Base-by-base conservation (phyloP, 1,139 yeast species). In the Saccharomyces hybrid region DNA sequence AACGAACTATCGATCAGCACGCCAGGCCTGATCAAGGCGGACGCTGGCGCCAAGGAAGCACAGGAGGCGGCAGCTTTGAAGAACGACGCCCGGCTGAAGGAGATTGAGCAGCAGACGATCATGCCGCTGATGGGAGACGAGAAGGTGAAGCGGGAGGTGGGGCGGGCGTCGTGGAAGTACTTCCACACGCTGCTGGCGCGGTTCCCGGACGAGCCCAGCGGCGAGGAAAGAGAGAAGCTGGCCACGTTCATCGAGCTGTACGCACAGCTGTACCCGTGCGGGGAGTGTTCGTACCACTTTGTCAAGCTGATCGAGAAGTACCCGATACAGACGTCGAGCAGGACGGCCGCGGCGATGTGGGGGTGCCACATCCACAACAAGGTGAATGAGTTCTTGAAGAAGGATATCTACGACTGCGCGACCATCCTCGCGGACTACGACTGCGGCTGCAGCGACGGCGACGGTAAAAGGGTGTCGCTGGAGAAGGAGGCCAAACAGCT, bases 261-360 rank as follows among this genome's bases (percentile, higher is more conserved):
- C 72, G 88, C 87, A 2, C 88, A 87, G 64, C 88, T 88, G 14
- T 88, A 88, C 61, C 96, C 96, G 0, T 88, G 96, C 71, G 95
- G 96, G 5, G 96, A 91, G 68, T 91, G 98, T 74, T 97, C 99
- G 0, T 78, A 89, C 61, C 99, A 93, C 71, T 93, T 93, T 70
- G 86, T 81, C 60, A 72, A 78, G 62, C 74, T 91, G 62, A 73
- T 93, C 57, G 67, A 74, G 53, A 77, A 85, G 63, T 82, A 76
- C 64, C 99, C 99, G 1, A 97, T 96, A 2, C 99, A 95, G 66
- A 79, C 87, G 2, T 77, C 82, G 7, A 79, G 86, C 21, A 78
- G 96, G 56, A 83, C 84, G 60, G 80, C 83, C 2, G 98, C 99
- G 0, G 90, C 96, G 0, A 74, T 88, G 60, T 93, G 99, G 99